A percentile compares a stretch with the other conserved stretches of the same genome.
Conservation (phyloP, 441 rosid species). For the Pelargonium hybrid region DNA sequence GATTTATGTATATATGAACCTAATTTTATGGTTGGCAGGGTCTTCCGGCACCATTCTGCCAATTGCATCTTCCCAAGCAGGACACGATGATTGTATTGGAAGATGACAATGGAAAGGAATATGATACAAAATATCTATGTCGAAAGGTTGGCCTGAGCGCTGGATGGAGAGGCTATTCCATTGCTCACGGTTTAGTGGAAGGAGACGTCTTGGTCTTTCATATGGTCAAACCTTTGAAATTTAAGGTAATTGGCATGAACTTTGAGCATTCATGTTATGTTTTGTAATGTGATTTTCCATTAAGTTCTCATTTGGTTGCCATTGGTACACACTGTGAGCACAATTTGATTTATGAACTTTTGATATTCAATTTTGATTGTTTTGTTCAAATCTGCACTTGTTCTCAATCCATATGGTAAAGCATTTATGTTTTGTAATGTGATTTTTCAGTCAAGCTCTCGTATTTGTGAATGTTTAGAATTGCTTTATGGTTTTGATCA, state of each 20-base stretch:
- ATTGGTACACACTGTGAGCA: too few species aligned
- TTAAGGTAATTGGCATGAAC: constrained; percentile 29
- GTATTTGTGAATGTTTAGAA: not conserved
- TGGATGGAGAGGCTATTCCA: constrained; percentile 65
- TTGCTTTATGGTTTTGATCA: not conserved
- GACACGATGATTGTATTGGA: constrained; percentile 35
- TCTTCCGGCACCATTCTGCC: constrained; percentile 29
- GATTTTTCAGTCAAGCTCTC: not conserved
- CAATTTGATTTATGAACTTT: too few species aligned
- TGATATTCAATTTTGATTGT: too few species aligned
- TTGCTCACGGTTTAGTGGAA: constrained; percentile 41
- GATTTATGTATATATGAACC: not conserved
- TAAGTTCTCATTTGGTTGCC: too few species aligned
- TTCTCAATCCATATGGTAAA: too few species aligned
- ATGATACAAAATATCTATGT: constrained; percentile 36
- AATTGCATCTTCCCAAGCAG: constrained; percentile 29
- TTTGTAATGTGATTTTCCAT: too few species aligned
- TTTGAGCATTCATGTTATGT: too few species aligned
- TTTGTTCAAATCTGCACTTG: not conserved
- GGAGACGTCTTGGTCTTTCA: constrained; percentile 48
- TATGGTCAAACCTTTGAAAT: constrained; percentile 27
- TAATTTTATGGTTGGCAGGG: constrained; percentile 25
- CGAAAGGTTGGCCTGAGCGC: constrained; percentile 52
- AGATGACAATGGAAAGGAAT: constrained; percentile 38
- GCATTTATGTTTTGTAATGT: not conserved